phyloP scores from a whole-genome alignment of 139 green algal genomes.

The Chlamydomonas incerta region DNA sequence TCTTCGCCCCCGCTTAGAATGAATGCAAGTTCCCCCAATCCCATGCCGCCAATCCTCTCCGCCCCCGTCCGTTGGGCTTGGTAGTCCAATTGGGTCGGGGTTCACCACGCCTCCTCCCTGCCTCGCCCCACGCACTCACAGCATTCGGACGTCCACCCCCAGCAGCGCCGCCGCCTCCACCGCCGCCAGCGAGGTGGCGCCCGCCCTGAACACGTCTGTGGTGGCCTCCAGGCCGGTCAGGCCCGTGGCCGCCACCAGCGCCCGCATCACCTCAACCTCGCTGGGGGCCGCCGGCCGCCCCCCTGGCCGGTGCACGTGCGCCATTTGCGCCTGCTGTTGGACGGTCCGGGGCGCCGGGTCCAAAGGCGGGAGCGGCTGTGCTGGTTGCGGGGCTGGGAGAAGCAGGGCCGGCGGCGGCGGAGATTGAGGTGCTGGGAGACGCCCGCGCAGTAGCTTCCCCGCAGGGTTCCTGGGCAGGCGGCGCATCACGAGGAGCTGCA shows the following conservation, averaged over 20 bases:
- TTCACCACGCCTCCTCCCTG: too few relatives aligned
- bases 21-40: too few relatives aligned
- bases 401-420: neutral
- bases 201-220: conserved; percentile 27
- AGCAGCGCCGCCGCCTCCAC: conserved; percentile 11
- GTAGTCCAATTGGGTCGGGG: too few relatives aligned
- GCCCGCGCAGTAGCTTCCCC: conserved; percentile 23
- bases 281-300: neutral
- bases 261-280: conserved; percentile 27
- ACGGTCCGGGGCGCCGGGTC: neutral
- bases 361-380: too few relatives aligned
- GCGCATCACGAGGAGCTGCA: neutral
- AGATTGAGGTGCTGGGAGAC: conserved; percentile 16
- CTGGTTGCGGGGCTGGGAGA: too few relatives aligned
- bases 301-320: neutral
- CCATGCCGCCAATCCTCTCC: too few relatives aligned
- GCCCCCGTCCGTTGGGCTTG: too few relatives aligned
- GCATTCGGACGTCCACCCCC: neutral
- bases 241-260: conserved; percentile 14
- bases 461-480: conserved; percentile 39
- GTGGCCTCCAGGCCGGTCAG: conserved; percentile 39
- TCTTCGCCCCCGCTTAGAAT: too few relatives aligned
- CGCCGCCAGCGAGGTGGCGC: conserved; percentile 37
- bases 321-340: neutral
- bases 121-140: neutral